Base-by-base conservation (phyloP, 495 filamentous ascomycete species). In the Thozetella sp. region DNA sequence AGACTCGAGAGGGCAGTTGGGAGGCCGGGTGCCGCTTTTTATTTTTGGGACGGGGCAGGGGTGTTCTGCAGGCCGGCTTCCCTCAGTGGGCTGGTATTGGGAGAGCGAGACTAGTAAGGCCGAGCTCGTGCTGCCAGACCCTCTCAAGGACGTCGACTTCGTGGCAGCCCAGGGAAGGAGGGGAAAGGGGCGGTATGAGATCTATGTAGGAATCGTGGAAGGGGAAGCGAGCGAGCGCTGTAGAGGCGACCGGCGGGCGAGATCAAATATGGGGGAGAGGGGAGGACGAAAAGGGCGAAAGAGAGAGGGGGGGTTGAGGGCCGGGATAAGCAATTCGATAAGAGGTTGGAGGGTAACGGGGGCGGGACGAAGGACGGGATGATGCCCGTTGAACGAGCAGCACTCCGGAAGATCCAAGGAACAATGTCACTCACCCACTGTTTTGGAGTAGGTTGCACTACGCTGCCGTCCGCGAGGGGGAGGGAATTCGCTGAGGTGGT, bases 391-490 rank as follows among this genome's bases (percentile, higher is more conserved):
- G 12, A 57, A 57, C n/a, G 55, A 40, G 53, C n/a, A 22, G 10
- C 60, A 55, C 56, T 54, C 57, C 60, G 62, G 59, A 59, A 64
- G 57, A 24, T 19, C 43, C 43, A 48, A 48, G 43, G n/a, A 48
- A 48, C 20, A 63, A 60, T 63, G 64, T 56, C 55, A 68, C 69
- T 67, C 65, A 74, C 71, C 59, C 63, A 57, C 30, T 62, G 30
- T 62, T 64, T 58, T 37, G 55, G 63, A 66, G 63, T 59, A 67
- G 65, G 68, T 71, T 60, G 62, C 61, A 70, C 68, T 67, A 58
- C 56, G 65, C 59, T 61, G 66, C 61, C 63, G 67, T 70, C 61
- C 64, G 63, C 64, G 65, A 62, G 67, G 66, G 56, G 62, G 70
- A 67, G 69, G 67, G 64, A 67, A 62, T 46, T 51, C 22, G 37